phyloP scores from a whole-genome alignment of 805 yeast species.

The Ascoidea asiatica region DNA sequence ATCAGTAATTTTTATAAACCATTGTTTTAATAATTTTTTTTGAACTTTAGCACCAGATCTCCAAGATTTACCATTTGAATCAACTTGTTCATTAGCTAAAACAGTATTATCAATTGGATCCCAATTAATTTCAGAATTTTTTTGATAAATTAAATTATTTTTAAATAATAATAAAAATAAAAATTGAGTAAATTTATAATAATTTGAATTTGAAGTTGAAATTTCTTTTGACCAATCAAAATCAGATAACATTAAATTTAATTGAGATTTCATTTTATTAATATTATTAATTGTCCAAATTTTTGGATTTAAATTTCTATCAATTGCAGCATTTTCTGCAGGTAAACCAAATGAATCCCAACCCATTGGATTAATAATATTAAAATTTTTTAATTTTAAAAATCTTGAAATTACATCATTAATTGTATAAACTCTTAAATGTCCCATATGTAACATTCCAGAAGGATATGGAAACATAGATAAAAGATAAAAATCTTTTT shows the following conservation, averaged over 20 bases:
- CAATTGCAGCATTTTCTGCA: constrained; percentile 96
- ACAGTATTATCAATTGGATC: constrained; percentile 95
- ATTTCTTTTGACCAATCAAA: constrained; percentile 93
- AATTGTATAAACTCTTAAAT: constrained; percentile 82
- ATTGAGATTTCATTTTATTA: constrained; percentile 73
- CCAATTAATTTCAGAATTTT: constrained; percentile 89
- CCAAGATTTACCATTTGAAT: constrained; percentile 85
- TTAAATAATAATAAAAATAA: constrained; percentile 62
- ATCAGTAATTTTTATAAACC: constrained; percentile 87
- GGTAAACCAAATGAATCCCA: constrained; percentile 99
- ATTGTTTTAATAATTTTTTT: constrained; percentile 66
- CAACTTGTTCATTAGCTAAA: constrained; percentile 94
- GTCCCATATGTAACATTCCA: constrained; percentile 88
- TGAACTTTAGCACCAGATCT: constrained; percentile 94
- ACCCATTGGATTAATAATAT: constrained; percentile 93
- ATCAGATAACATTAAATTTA: constrained; percentile 64
- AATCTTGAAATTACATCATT: constrained; percentile 75
- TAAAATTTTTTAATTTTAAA: constrained; percentile 58
- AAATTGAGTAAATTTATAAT: constrained; percentile 87
- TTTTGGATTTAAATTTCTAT: constrained; percentile 64
- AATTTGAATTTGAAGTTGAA: constrained; percentile 74
- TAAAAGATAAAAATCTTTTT: constrained; percentile 40
- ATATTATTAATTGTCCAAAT: constrained; percentile 78
- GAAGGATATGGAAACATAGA: constrained; percentile 97
- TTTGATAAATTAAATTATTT: constrained; percentile 73